A percentile compares a stretch with the other conserved stretches of the same genome.
phyloP scores from a whole-genome alignment of 2,329 filamentous ascomycete genomes.

The Dendrostoma leiphaemia region DNA sequence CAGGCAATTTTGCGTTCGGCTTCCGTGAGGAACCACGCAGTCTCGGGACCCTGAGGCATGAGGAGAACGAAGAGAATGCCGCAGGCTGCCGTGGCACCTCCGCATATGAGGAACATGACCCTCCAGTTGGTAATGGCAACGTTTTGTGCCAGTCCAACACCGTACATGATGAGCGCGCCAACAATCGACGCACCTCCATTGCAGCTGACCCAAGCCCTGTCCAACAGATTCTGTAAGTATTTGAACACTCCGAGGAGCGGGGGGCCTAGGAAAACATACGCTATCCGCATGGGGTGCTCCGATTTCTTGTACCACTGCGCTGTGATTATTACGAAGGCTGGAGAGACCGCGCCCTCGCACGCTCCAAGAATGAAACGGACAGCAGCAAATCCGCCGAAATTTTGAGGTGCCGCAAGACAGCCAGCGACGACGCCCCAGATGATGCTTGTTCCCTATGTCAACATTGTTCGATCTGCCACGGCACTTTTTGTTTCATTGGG shows the following conservation, averaged over 20 bases:
- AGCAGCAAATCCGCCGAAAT: slow-evolving; percentile 25
- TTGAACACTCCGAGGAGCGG: too few relatives aligned
- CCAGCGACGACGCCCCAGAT: slow-evolving; percentile 29
- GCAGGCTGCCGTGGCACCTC: background rate
- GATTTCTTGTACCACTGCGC: slow-evolving; percentile 29
- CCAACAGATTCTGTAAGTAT: slow-evolving; percentile 12
- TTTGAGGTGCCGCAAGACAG: slow-evolving; percentile 20
- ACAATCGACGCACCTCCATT: slow-evolving; percentile 26
- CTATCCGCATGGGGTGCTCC: slow-evolving; percentile 30
- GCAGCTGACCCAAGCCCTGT: slow-evolving; percentile 28
- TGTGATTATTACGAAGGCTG: slow-evolving; percentile 32
- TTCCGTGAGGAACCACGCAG: slow-evolving; percentile 5
- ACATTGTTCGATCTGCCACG: background rate
- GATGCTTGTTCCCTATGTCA: slow-evolving; percentile 17
- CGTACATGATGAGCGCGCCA: slow-evolving; percentile 26
- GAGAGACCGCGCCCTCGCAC: slow-evolving; percentile 29
- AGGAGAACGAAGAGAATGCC: background rate
- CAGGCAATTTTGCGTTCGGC: background rate
- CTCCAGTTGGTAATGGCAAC: slow-evolving; percentile 9
- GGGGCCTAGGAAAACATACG: too few relatives aligned
- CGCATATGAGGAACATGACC: slow-evolving; percentile 12
- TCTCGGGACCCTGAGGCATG: background rate
- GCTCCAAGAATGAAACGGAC: slow-evolving; percentile 30
- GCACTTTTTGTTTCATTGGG: background rate
- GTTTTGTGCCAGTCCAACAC: background rate